phyloP scores from a whole-genome alignment of 2,329 filamentous ascomycete genomes.

The Venturia oleaginea region DNA sequence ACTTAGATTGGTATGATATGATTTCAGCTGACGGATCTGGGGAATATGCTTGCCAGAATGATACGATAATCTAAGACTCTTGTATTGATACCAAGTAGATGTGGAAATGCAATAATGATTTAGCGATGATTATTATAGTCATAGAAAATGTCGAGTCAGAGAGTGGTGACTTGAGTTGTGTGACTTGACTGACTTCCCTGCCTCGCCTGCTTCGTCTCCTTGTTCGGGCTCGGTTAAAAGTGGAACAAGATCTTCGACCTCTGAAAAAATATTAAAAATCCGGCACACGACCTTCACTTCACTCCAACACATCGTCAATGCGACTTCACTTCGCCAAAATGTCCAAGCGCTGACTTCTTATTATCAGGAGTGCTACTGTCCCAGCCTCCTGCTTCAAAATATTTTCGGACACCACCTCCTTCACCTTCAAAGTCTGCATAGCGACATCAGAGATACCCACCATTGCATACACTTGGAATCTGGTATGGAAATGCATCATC shows the following conservation, averaged over 20 bases:
- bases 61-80: too few species aligned
- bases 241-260: background rate
- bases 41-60: background rate
- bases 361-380: conserved; percentile 7
- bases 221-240: background rate
- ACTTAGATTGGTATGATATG: background rate
- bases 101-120: too few species aligned
- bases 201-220: too few species aligned
- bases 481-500: background rate
- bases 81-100: too few species aligned
- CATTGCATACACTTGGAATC: background rate
- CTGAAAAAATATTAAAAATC: background rate
- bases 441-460: background rate
- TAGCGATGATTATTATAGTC: background rate
- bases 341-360: background rate
- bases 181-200: background rate
- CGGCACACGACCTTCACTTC: background rate
- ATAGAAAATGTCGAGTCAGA: background rate
- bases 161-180: background rate
- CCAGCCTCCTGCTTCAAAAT: background rate
- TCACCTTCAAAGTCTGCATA: background rate
- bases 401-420: background rate
- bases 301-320: background rate
- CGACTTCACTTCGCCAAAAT: background rate
- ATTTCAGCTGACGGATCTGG: background rate